phyloP scores from a whole-genome alignment of 495 filamentous ascomycete genomes.

The Aspergillus wentii region DNA sequence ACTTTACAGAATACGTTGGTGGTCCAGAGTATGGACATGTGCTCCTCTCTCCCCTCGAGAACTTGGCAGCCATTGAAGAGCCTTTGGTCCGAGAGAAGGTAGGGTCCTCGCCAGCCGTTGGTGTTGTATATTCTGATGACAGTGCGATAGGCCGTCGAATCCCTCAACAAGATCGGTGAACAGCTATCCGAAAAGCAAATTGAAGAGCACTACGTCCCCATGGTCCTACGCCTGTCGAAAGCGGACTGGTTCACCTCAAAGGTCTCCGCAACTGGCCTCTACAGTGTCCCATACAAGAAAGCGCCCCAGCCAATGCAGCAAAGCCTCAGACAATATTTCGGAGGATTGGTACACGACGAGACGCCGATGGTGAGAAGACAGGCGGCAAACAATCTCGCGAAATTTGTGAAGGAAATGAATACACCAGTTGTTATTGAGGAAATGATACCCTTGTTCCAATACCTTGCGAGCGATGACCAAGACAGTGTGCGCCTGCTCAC shows the following conservation, averaged over 20 bases:
- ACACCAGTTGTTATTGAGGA: conserved; percentile 87
- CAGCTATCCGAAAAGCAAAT: conserved; percentile 86
- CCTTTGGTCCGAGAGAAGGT: conserved; percentile 97
- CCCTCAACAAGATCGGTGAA: conserved; percentile 96
- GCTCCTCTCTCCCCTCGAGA: conserved; percentile 93
- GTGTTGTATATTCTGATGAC: conserved; percentile 17
- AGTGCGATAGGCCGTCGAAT: conserved; percentile 79
- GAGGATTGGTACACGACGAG: conserved; percentile 91
- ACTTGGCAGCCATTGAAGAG: conserved; percentile 96
- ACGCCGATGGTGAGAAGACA: conserved; percentile 98
- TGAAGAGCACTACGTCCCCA: conserved; percentile 93
- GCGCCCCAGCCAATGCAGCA: conserved; percentile 80
- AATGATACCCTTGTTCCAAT: conserved; percentile 98
- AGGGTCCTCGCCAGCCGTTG: conserved; percentile 12
- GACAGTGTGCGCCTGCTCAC: conserved; percentile 95
- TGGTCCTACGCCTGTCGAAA: conserved; percentile 91
- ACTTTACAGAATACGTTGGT: conserved; percentile 96
- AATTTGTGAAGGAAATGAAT: conserved; percentile 96
- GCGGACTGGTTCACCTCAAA: conserved; percentile 99
- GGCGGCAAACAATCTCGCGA: conserved; percentile 91
- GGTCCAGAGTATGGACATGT: conserved; percentile 92
- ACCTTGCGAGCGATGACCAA: conserved; percentile 91
- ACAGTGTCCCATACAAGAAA: conserved; percentile 86
- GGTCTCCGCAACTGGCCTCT: conserved; percentile 94
- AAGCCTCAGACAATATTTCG: conserved; percentile 82